Conservation (phyloP, 2,329 filamentous ascomycete genomes). For the Phoma herbarum region DNA sequence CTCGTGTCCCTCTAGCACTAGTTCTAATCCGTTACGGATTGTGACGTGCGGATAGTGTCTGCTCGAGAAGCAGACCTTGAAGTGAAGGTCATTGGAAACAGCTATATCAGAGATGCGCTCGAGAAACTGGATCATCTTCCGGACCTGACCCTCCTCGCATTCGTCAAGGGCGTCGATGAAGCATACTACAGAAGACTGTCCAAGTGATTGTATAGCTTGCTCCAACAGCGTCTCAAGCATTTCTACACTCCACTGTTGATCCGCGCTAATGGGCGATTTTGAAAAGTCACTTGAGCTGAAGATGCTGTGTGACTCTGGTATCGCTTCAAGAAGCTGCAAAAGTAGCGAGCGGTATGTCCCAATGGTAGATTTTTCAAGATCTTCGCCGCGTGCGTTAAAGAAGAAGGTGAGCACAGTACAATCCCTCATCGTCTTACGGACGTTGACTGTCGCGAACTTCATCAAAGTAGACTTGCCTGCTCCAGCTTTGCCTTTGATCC, state of each 20-base stretch:
- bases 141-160: slow-evolving; percentile 55
- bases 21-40: slow-evolving; percentile 34
- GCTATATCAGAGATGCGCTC: slow-evolving; percentile 49
- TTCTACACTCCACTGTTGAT: slow-evolving; percentile 25
- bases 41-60: slow-evolving; percentile 59
- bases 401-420: slow-evolving; percentile 31
- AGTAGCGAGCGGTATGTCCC: slow-evolving; percentile 40
- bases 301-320: slow-evolving; percentile 22
- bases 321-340: slow-evolving; percentile 32
- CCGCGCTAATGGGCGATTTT: slow-evolving; percentile 2
- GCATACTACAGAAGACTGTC: slow-evolving; percentile 26
- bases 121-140: slow-evolving; percentile 57
- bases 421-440: slow-evolving; percentile 19
- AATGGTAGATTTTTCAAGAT: slow-evolving; percentile 32
- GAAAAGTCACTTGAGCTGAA: slow-evolving; percentile 14
- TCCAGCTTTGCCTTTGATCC: slow-evolving; percentile 46
- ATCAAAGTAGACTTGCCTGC: slow-evolving; percentile 56
- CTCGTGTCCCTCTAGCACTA: slow-evolving; percentile 50
- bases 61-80: slow-evolving; percentile 26
- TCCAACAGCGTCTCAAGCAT: slow-evolving; percentile 31
- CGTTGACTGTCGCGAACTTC: slow-evolving; percentile 40
- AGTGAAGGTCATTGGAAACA: neutral
- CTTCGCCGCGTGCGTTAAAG: slow-evolving; percentile 38
- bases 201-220: slow-evolving; percentile 26
- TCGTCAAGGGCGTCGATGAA: slow-evolving; percentile 61